Evolutionary conservation across 2,329 filamentous ascomycete species (phyloP).

Genomic region (Beauveria pseudobassiana): DNA sequence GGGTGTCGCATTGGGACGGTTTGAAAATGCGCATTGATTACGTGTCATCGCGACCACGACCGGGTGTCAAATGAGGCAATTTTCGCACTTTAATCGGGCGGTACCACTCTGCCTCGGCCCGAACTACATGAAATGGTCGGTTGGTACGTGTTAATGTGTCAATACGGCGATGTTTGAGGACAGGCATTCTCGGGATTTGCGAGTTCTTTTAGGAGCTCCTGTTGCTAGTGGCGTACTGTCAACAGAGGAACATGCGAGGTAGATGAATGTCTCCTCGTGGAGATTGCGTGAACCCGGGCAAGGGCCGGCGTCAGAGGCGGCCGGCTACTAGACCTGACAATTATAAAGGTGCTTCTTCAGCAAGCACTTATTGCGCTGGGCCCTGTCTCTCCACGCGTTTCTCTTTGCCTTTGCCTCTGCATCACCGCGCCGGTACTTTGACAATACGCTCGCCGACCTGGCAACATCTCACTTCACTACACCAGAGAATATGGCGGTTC

Average conservation of each 20-base stretch:
- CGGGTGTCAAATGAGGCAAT: background rate
- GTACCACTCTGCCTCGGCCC: background rate
- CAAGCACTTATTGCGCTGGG: background rate
- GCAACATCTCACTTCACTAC: background rate
- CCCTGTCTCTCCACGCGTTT: background rate
- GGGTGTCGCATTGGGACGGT: background rate
- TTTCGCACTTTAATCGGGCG: background rate
- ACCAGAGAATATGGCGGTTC: background rate
- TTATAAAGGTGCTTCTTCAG: background rate
- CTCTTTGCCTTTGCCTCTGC: background rate
- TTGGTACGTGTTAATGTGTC: background rate
- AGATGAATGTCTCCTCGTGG: background rate
- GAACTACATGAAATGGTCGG: background rate
- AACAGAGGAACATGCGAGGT: background rate
- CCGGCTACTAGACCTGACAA: background rate
- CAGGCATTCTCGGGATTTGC: background rate
- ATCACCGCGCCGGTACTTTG: background rate
- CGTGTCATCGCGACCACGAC: background rate
- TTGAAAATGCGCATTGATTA: background rate
- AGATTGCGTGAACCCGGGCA: background rate
- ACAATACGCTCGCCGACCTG: background rate
- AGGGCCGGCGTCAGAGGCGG: background rate
- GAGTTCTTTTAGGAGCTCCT: too few relatives aligned
- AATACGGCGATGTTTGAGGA: background rate
- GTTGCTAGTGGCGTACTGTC: background rate